Evolutionary conservation across 352 stramenopile species (phyloP), one percentile per base, ranked within the genome.

Genomic region (Phytophthora parvispora): DNA sequence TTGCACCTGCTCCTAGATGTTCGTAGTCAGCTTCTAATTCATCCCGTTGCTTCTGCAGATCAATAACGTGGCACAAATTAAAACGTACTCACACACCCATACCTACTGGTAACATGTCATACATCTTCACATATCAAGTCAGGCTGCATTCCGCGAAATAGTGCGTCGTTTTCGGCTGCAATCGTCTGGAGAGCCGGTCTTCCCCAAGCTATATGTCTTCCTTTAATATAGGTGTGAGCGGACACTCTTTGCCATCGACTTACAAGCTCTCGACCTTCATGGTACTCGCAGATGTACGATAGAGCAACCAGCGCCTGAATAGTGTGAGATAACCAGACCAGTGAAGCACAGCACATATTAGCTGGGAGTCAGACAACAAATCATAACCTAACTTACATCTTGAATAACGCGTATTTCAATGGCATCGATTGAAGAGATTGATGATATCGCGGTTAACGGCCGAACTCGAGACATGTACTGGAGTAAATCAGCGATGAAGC

Each of bases 391-490:
- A 65, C 78, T 60, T 81, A 87, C 81, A 58, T 78, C 61, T 53
- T 67, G 62, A 13, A 64, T 40, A 18, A 34, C 52, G 18, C 52
- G 70, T 9, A 61, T 75, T 38, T 84, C 64, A 31, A 76, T 50
- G 27, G 5, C 29, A 36, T 75, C 42, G 1, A 40, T 31, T 12
- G 62, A 48, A 43, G 28, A 1, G 13, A 53, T 59, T 1, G 45
- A 27, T 20, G 48, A 57, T 29, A 45, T 40, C 13, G 36, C 12
- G 34, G 62, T 53, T 7, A 90, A 60, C 15, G 81, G 77, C 1
- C 76, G 63, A 8, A 85, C 18, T 25, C 72, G 75, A 48, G 79
- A 77, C 42, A 91, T 72, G 12, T 57, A 48, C 32, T 89, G 78
- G 9, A 91, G 66, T 24, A 84, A 5, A 47, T 88, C 77, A 16